Evolutionary conservation across 2,329 filamentous ascomycete species (phyloP).

Genomic region (Fusarium tricinctum): DNA sequence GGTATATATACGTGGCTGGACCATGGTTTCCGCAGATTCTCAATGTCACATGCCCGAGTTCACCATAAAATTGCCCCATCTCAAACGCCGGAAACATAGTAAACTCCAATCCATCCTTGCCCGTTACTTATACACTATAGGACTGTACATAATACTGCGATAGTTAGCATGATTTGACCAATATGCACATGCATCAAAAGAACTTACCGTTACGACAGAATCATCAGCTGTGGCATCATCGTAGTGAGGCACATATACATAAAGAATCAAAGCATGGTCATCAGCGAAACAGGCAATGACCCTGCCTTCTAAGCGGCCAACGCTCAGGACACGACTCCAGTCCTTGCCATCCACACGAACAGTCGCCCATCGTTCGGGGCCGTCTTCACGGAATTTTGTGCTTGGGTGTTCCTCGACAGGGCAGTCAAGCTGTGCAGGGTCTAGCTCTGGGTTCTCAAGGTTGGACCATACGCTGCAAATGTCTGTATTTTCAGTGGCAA

Average conservation of each 20-base stretch:
- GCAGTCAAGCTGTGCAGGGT: conserved; percentile 79
- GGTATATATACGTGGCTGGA: background rate
- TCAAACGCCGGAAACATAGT: conserved; percentile 30
- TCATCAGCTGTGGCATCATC: conserved; percentile 76
- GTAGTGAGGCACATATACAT: conserved; percentile 82
- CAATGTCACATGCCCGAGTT: conserved; percentile 23
- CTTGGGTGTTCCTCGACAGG: conserved; percentile 85
- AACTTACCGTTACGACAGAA: conserved; percentile 78
- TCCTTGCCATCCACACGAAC: conserved; percentile 94
- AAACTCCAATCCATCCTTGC: background rate
- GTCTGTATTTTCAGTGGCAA: conserved; percentile 85
- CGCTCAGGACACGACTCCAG: conserved; percentile 94
- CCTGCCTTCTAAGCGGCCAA: conserved; percentile 87
- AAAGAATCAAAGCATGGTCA: conserved; percentile 84
- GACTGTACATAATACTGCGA: conserved; percentile 61
- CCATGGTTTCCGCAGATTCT: background rate
- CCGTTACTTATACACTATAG: conserved; percentile 52
- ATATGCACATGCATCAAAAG: conserved; percentile 11
- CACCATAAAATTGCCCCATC: background rate
- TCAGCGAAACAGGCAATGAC: conserved; percentile 94
- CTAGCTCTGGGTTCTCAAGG: conserved; percentile 88
- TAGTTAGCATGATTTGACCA: conserved; percentile 43
- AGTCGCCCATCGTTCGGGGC: conserved; percentile 87
- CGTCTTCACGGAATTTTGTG: conserved; percentile 80
- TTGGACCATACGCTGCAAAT: conserved; percentile 90